Base-by-base conservation (phyloP, 148 eudicot species). In the Simmondsia chinensis region DNA sequence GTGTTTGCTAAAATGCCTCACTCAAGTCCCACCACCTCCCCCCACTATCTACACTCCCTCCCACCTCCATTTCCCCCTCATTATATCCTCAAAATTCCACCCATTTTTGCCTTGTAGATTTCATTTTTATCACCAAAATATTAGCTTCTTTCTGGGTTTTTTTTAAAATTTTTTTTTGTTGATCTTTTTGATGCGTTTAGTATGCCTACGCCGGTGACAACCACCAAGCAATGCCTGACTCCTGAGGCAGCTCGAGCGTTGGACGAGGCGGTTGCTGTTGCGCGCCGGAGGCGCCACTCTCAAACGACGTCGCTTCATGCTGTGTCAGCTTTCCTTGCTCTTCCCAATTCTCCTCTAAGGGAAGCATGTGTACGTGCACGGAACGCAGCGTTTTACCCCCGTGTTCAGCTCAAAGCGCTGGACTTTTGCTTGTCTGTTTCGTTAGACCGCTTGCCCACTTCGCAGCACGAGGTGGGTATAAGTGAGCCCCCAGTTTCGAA, bases 201-300 rank as follows among this genome's bases (percentile, higher is more conserved):
- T 33, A 88, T 88, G 97, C 97, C 97, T 12, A 83, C 91, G 56
- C 84, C 91, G 65, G 82, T 88, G n/a, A 46, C 40, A 23, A 61
- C 62, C n/a, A 94, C 87, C n/a, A 61, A 75, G 57, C 94, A 77
- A 73, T 83, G 94, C 70, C 59, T 88, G 17, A 75, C 87, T 1
- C 18, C 63, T 20, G 82, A 78, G 32, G 86, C 97, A 5, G 66
- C 64, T 0, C 66, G 53, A 14, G 79, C 77, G 11, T 61, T 88
- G n/a, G 80, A 83, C 45, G 82, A 69, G 3, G 94, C 97, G 1
- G 91, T 78, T 3, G 19, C 82, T 4, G 70, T 83, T 27, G 74
- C 97, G 7, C 73, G 74, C 46, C 75, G 80, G 24, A 77, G 91
- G 14, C 22, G 52, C 31, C 94, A 88, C 64, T 62, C 84, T 16